Evolutionary conservation across 768 basidiomycete species (phyloP), one percentile per base, ranked within the genome.

Genomic region (Mycena venus): DNA sequence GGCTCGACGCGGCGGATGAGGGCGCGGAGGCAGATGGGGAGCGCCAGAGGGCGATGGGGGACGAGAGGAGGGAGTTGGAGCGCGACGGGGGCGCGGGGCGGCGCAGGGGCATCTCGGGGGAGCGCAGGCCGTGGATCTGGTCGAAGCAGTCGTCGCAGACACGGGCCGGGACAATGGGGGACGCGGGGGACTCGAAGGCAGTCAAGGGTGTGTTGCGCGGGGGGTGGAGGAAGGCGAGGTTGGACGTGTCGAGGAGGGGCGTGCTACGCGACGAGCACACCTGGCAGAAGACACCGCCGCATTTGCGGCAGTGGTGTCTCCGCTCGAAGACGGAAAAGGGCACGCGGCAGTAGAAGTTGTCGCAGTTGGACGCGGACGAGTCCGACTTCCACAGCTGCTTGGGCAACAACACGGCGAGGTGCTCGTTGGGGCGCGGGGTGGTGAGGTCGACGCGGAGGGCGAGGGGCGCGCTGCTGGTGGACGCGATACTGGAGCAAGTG

Each of bases 281-380:
- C 59, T 82, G 81, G 83, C 95, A 96, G 81, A 91, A 95, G 34
- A 95, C 85, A 74, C 93, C 94, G 61, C 95, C 95, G 76, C 95
- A 95, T 80, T 95, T 95, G 81, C 95, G 90, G 83, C 95, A 96
- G 73, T 96, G 95, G 80, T 96, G 94, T 84, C 91, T 90, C 74
- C 94, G 93, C 75, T 94, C 92, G 53, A 92, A 88, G 72, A 95
- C 80, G 72, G 90, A 89, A 81, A 95, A 95, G 62, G 82, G 82
- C 74, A 88, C 85, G 68, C 87, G 87, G 83, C 94, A 96, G 79
- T 90, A 88, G 74, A 94, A 92, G 80, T 90, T 94, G 84, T 95
- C 94, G 85, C 94, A 96, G 60, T 83, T 80, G 15, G 88, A 75
- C 4, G 94, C 90, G 17, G 89, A 82, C 5, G 86, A 84, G 82